These are phyloP conservation scores for Solanum tacnaense DNA, from an alignment of 257 asterid species.

Conservation along the genomic window DNA sequence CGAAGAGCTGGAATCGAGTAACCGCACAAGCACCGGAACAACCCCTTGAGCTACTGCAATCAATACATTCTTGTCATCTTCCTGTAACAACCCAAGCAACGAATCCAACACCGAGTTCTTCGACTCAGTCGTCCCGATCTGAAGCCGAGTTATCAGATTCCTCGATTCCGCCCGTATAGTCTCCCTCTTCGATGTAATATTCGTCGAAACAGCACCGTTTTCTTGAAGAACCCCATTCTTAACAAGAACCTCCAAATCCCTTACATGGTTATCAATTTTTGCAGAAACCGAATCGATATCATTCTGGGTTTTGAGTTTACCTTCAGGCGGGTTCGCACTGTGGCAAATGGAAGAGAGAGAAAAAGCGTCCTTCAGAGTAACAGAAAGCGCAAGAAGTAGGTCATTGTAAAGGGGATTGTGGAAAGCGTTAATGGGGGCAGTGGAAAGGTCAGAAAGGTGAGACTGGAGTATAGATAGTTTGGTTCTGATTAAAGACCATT, in stretches of 20 bases:
- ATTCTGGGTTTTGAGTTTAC: conserved; percentile 79
- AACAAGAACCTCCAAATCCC: conserved; percentile 52
- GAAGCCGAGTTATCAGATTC: conserved; percentile 58
- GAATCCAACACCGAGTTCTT: conserved; percentile 61
- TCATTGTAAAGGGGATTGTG: conserved; percentile 33
- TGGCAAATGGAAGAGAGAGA: conserved; percentile 45
- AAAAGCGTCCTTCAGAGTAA: conserved; percentile 39
- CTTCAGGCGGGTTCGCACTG: conserved; percentile 28
- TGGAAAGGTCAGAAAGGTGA: conserved; percentile 35
- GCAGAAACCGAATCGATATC: conserved; percentile 59
- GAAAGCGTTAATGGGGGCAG: conserved; percentile 1
- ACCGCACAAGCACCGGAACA: conserved; percentile 62
- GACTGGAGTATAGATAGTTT: conserved; percentile 50
- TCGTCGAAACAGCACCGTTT: conserved; percentile 7
- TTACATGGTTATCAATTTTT: conserved; percentile 46
- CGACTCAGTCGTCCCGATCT: conserved; percentile 82
- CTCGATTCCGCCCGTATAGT: conserved; percentile 58
- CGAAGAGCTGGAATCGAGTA: conserved; percentile 55
- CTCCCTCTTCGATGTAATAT: conserved; percentile 26
- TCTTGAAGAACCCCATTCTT: conserved; percentile 35
- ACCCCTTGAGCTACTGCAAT: conserved; percentile 79
- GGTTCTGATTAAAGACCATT: conserved; percentile 52
- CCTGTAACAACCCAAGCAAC: conserved; percentile 55
- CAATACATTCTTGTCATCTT: conserved; percentile 64
- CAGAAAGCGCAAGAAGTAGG: conserved; percentile 43